These are phyloP conservation scores for Mycena haematopus DNA, from an alignment of 768 basidiomycete species.

Conservation along the genomic window DNA sequence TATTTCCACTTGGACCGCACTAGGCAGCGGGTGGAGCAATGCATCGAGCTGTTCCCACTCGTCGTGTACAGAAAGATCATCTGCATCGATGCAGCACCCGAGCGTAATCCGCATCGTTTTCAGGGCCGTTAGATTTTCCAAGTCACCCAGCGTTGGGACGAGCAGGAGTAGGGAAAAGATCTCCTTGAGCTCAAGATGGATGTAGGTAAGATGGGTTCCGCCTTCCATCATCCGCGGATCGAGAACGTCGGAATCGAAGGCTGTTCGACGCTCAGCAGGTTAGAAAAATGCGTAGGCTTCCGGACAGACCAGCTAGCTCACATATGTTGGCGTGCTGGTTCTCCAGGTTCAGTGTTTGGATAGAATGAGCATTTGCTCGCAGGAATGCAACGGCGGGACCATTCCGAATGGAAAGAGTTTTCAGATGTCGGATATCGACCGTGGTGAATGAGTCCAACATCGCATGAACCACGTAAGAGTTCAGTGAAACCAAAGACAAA, in stretches of 20 bases:
- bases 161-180: not conserved
- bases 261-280: not conserved
- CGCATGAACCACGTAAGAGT: not conserved
- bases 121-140: not conserved
- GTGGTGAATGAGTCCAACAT: conserved; percentile 4
- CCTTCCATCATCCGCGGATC: not conserved
- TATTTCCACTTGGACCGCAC: not conserved
- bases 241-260: not conserved
- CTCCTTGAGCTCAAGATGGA: not conserved
- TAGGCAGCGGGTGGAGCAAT: not conserved
- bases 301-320: not conserved
- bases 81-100: not conserved
- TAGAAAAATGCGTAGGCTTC: not conserved
- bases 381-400: not conserved
- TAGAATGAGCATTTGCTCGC: not conserved
- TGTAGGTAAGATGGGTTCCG: not conserved
- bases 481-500: not conserved
- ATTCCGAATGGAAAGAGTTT: not conserved
- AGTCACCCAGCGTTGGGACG: not conserved
- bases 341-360: not conserved
- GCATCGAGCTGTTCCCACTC: not conserved
- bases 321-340: not conserved
- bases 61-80: not conserved
- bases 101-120: not conserved
- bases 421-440: not conserved